These are phyloP conservation scores for Austropuccinia psidii DNA, from an alignment of 1,284 basidiomycete genomes.

Conservation along the genomic window DNA sequence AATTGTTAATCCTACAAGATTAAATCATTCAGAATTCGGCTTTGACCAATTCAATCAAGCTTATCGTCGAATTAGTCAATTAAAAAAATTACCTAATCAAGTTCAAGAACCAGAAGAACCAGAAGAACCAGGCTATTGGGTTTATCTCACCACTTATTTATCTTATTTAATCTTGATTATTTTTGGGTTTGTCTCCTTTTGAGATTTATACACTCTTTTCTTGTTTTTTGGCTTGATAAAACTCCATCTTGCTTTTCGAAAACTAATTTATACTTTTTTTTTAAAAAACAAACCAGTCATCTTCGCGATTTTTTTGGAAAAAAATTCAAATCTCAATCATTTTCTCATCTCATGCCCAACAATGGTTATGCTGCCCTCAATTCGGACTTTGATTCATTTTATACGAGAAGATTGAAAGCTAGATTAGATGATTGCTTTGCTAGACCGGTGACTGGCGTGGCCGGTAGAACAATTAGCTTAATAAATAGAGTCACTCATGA, in stretches of 20 bases:
- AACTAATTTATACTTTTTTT: no score
- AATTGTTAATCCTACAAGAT: slow-evolving; percentile 39
- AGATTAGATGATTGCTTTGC: slow-evolving; percentile 96
- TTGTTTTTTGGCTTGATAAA: no score
- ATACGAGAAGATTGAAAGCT: slow-evolving; percentile 86
- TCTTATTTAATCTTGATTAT: slow-evolving; percentile 39
- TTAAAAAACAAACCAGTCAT: slow-evolving; percentile 84
- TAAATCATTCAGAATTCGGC: slow-evolving; percentile 49
- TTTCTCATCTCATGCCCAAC: slow-evolving; percentile 70
- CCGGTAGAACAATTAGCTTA: slow-evolving; percentile 81
- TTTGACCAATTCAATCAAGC: slow-evolving; percentile 46
- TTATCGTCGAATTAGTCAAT: slow-evolving; percentile 38
- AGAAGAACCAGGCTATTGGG: slow-evolving; percentile 40
- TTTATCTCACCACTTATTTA: slow-evolving; percentile 45
- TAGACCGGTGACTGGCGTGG: slow-evolving; percentile 85
- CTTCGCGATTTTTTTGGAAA: slow-evolving; percentile 93
- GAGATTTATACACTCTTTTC: not conserved
- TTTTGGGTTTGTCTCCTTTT: slow-evolving; percentile 10
- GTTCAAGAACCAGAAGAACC: slow-evolving; percentile 44
- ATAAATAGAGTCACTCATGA: slow-evolving; percentile 78
- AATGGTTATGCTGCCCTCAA: slow-evolving; percentile 91
- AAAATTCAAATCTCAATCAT: slow-evolving; percentile 62
- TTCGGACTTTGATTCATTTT: slow-evolving; percentile 99
- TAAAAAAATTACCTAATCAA: slow-evolving; percentile 36
- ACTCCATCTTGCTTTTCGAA: slow-evolving; percentile 57